Evolutionary conservation across 1,284 basidiomycete species (phyloP), one percentile per base, ranked within the genome.

Genomic region (Phellinidium pouzarii): DNA sequence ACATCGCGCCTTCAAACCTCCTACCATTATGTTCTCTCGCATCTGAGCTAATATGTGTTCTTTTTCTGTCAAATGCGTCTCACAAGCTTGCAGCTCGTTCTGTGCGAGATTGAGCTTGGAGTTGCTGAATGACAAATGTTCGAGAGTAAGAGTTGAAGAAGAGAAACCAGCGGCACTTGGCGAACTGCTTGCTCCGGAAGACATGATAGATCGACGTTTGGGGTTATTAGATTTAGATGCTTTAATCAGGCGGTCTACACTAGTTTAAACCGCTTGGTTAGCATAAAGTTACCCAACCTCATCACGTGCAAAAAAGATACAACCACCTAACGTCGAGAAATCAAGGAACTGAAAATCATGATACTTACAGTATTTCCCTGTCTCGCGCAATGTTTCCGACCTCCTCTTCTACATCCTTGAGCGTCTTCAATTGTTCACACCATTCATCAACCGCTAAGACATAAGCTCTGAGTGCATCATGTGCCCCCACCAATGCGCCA

Each of bases 241-340:
- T 61, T 88, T 89, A 62, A 89, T 81, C 44, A 90, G 75, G 3
- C 87, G 78, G 2, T 81, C 86, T 8, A 90, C 81, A 2, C 86
- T 89, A 50, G 22, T 17, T 37, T 26, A 42, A 44, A 48, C 50
- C 19, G 29, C 8, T 17, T 11, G 4, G n/a, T 31, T 34, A 22
- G 14, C 34, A 40, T 19, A 40, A 20, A 29, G 23, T 9, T 7
- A n/a, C n/a, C n/a, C n/a, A n/a, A n/a, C n/a, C n/a, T n/a, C n/a
- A n/a, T n/a, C n/a, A n/a, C n/a, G n/a, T n/a, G n/a, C n/a, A n/a
- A n/a, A n/a, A n/a, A n/a, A n/a, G n/a, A n/a, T n/a, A n/a, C n/a
- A n/a, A n/a, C n/a, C n/a, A n/a, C n/a, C n/a, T 19, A 44, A 25
- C 40, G 9, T 42, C 11, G 5, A 46, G 34, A 20, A 47, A 34